A percentile compares a stretch with the other conserved stretches of the same genome.
Conservation (phyloP, 2,329 filamentous ascomycete genomes). For the Alternaria sp. region DNA sequence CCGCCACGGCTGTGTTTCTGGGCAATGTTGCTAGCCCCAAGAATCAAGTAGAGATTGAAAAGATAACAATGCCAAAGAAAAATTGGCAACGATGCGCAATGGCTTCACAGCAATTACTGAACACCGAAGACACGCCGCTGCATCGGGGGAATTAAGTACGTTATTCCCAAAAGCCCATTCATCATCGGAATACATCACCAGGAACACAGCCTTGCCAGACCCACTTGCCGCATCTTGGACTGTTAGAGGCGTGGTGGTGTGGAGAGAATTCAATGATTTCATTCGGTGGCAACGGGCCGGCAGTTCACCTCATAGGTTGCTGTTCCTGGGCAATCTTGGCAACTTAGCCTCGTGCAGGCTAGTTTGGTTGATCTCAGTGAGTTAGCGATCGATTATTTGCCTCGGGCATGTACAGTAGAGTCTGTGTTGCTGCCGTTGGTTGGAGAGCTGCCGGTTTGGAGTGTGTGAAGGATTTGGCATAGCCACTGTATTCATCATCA, state of each 20-base stretch:
- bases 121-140: not conserved
- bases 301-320: conserved; percentile 6
- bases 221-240: conserved; percentile 7
- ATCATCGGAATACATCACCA: not conserved
- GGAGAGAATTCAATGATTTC: conserved; percentile 4
- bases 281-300: not conserved
- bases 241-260: not conserved
- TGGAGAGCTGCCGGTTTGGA: not conserved
- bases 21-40: not conserved
- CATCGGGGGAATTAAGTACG: not conserved
- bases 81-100: not conserved
- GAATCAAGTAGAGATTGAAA: not conserved
- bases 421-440: not conserved
- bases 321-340: conserved; percentile 10
- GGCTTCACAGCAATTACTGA: not conserved
- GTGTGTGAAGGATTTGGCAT: conserved; percentile 2
- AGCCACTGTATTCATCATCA: conserved; percentile 15
- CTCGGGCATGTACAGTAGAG: not conserved
- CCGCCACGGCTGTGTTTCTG: not conserved
- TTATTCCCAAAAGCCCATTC: not conserved
- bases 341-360: not conserved
- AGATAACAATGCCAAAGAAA: not conserved
- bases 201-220: conserved; percentile 16
- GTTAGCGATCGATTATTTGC: not conserved
- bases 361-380: not conserved